phyloP scores from a whole-genome alignment of 2,329 filamentous ascomycete genomes.

The Pseudogymnoascus sp. region DNA sequence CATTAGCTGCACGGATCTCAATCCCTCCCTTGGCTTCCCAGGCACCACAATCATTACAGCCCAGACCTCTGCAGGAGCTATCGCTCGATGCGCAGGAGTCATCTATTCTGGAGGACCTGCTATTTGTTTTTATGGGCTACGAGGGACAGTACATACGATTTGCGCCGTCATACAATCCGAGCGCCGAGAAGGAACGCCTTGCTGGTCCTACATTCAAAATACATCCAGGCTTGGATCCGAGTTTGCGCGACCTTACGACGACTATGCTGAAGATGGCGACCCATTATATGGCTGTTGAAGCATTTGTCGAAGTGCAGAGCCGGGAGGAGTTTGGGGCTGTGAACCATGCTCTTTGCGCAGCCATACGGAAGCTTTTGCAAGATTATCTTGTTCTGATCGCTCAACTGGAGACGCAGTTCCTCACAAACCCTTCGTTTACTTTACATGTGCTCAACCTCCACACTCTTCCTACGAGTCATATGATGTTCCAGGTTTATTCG shows the following conservation, averaged over 20 bases:
- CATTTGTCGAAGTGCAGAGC: conserved; percentile 91
- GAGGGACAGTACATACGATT: conserved; percentile 97
- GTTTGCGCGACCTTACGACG: conserved; percentile 75
- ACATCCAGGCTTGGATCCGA: conserved; percentile 78
- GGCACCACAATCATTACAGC: conserved; percentile 62
- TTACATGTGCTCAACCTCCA: conserved; percentile 90
- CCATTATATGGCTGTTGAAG: conserved; percentile 83
- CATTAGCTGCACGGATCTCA: conserved; percentile 42
- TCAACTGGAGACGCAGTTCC: conserved; percentile 85
- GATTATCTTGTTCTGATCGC: conserved; percentile 91
- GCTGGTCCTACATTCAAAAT: conserved; percentile 76
- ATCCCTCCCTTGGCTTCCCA: conserved; percentile 68
- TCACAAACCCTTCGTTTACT: conserved; percentile 84
- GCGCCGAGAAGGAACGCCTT: conserved; percentile 78
- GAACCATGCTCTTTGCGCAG: conserved; percentile 93
- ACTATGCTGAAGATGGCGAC: conserved; percentile 93
- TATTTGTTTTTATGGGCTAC: conserved; percentile 96
- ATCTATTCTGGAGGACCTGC: conserved; percentile 78
- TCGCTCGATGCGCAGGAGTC: conserved; percentile 77
- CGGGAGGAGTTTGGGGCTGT: conserved; percentile 88
- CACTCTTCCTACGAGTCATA: conserved; percentile 81
- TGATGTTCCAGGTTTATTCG: conserved; percentile 83
- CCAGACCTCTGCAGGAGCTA: conserved; percentile 60
- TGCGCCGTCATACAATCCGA: conserved; percentile 71
- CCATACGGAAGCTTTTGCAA: conserved; percentile 82